These are phyloP conservation scores for Colletotrichum aenigma DNA, from an alignment of 2,329 filamentous ascomycete species.

Conservation along the genomic window DNA sequence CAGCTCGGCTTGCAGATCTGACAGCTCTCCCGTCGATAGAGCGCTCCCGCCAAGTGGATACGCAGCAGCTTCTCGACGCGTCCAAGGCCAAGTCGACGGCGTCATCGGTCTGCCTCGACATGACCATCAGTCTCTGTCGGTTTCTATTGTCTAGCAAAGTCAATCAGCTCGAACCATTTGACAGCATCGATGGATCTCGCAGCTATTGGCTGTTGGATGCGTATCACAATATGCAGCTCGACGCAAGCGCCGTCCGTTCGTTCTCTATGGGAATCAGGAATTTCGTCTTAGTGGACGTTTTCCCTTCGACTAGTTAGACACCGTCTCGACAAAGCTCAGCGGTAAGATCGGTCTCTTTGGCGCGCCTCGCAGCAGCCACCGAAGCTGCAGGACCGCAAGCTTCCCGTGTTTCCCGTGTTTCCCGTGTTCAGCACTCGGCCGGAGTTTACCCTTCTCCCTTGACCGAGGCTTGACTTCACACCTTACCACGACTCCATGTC, in stretches of 20 bases:
- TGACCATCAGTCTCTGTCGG: neutral
- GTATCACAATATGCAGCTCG: neutral
- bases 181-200: neutral
- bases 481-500: neutral
- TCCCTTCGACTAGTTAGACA: neutral
- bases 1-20: conserved; percentile 7
- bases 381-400: neutral
- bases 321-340: neutral
- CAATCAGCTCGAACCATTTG: neutral
- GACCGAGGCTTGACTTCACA: neutral
- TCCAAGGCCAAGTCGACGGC: neutral
- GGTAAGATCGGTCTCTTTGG: neutral
- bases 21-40: neutral
- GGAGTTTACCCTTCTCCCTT: neutral
- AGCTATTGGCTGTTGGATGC: neutral
- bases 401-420: neutral
- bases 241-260: neutral
- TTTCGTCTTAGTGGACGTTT: neutral
- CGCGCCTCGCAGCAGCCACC: neutral
- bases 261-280: neutral
- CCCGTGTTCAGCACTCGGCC: neutral
- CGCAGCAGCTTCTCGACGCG: neutral
- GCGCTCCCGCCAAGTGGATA: neutral
- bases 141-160: neutral
- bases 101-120: neutral